Evolutionary conservation across 2,329 filamentous ascomycete genomes (phyloP), one percentile per base, ranked within the genome.

Genomic region (Ambrosiella cleistominuta): DNA sequence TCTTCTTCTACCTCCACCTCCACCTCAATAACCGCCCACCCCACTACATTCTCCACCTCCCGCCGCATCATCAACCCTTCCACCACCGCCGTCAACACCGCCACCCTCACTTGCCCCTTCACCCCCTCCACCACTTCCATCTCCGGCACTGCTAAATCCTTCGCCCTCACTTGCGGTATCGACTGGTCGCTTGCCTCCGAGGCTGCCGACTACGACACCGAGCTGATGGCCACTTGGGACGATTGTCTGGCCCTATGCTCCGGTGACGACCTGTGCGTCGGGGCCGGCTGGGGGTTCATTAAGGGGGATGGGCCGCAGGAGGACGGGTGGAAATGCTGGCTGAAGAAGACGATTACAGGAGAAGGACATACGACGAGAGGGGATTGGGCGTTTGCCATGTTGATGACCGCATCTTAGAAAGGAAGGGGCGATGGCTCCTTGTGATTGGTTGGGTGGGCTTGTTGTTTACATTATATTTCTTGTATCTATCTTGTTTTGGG

Each of bases 271-370:
- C 67, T 66, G 15, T 75, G 73, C 61, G 69, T 69, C 0, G 74
- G 70, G 4, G 72, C 69, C 54, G 70, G 71, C 8, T 76, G 73
- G 73, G 74, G 74, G 1, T 67, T 70, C 54, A 65, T 74, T 7
- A 62, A 68, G 0, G 70, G 70, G n/a, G 72, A 73, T 50, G 52
- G 19, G 17, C 60, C 65, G 42, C 19, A 40, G 35, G 52, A 42
- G 17, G 35, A 42, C 19, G 66, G 69, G 57, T 71, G 72, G 56
- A 66, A 67, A 4, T 76, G 74, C 63, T 76, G 69, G 68, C 61
- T 75, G 57, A 75, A 75, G 64, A 66, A 65, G 6, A 64, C 68
- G 39, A 60, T 76, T 60, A 66, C 62, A 12, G 56, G 56, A 55
- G 63, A 61, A 51, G 57, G 66, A 2, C 68, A 69, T 50, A 60